Percentiles rank a stretch among this genome's conserved stretches.
Evolutionary conservation across 2,329 filamentous ascomycete genomes (phyloP).

Genomic region (Phyllosticta citriasiana): DNA sequence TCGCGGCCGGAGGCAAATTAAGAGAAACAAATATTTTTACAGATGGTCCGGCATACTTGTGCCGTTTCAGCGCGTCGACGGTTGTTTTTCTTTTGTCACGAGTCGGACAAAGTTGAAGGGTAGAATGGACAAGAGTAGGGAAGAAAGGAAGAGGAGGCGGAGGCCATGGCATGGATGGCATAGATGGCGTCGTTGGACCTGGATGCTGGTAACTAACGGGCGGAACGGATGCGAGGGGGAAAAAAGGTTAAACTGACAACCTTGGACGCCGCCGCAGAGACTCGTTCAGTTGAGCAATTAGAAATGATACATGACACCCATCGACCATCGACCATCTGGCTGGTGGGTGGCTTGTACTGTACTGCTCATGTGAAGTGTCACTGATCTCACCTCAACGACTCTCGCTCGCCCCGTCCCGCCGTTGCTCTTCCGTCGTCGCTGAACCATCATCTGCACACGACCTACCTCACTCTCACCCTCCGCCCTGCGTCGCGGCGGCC

Average conservation of each 20-base stretch:
- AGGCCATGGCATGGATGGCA: neutral
- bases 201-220: neutral
- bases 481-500: constrained; percentile 12
- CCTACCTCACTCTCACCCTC: neutral
- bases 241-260: neutral
- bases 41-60: neutral
- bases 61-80: neutral
- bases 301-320: neutral
- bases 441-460: neutral
- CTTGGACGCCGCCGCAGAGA: neutral
- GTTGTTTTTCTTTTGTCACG: neutral
- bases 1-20: neutral
- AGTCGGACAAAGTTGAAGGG: neutral
- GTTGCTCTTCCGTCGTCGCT: neutral
- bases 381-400: neutral
- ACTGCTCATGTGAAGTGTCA: neutral
- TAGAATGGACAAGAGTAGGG: neutral
- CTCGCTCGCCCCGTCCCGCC: neutral
- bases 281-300: neutral
- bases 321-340: too few species aligned
- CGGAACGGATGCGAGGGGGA: neutral
- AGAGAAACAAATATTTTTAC: neutral
- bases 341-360: neutral
- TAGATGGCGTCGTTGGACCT: neutral
- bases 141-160: neutral